A percentile compares a stretch with the other conserved stretches of the same genome.
phyloP scores from a whole-genome alignment of 192 early-diverging fungal species.

The Coemansia reversa region DNA sequence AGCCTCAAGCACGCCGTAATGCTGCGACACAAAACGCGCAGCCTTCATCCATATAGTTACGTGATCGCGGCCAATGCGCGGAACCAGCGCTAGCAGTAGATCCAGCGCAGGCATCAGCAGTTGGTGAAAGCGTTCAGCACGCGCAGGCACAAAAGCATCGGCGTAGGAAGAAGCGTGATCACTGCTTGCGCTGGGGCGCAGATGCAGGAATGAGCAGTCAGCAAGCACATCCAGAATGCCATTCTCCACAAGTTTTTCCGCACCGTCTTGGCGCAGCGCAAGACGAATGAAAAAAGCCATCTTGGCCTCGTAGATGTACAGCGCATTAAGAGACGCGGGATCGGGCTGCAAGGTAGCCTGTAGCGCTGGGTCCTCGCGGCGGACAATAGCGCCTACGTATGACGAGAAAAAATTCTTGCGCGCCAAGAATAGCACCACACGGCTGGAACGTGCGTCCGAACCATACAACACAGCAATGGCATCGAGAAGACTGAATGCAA shows the following conservation, averaged over 20 bases:
- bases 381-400: slow-evolving; percentile 58
- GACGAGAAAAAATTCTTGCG: slow-evolving; percentile 59
- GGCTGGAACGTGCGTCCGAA: slow-evolving; percentile 46
- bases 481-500: slow-evolving; percentile 77
- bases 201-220: slow-evolving; percentile 70
- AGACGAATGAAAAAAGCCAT: slow-evolving; percentile 81
- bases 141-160: slow-evolving; percentile 46
- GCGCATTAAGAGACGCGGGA: slow-evolving; percentile 57
- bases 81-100: slow-evolving; percentile 57
- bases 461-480: slow-evolving; percentile 60
- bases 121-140: slow-evolving; percentile 62
- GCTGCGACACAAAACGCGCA: slow-evolving; percentile 46
- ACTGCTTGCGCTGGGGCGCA: slow-evolving; percentile 52
- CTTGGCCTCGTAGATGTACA: slow-evolving; percentile 80
- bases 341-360: slow-evolving; percentile 55
- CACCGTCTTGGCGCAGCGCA: slow-evolving; percentile 68
- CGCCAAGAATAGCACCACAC: slow-evolving; percentile 50
- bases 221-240: slow-evolving; percentile 76
- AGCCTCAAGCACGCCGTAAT: slow-evolving; percentile 43
- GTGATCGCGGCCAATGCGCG: slow-evolving; percentile 50
- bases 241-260: slow-evolving; percentile 73
- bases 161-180: slow-evolving; percentile 15
- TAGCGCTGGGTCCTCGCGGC: slow-evolving; percentile 61
- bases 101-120: slow-evolving; percentile 64
- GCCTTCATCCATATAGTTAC: slow-evolving; percentile 50